These are phyloP conservation scores for Ophiostoma sp. DNA, from an alignment of 2,329 filamentous ascomycete genomes.

Conservation along the genomic window DNA sequence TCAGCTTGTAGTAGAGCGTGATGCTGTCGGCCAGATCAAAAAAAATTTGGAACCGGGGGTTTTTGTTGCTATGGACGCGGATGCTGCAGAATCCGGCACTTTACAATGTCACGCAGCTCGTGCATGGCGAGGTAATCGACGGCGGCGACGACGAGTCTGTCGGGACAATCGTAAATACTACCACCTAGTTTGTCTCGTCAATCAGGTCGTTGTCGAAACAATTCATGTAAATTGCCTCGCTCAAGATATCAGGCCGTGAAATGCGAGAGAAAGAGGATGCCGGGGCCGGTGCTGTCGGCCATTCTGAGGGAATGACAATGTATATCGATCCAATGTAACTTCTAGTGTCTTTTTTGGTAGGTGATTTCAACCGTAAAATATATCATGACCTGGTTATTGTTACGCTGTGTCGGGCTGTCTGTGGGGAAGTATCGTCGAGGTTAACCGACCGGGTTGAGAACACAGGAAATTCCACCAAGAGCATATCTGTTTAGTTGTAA, in stretches of 20 bases:
- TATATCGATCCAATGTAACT: background rate
- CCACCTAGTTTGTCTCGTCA: background rate
- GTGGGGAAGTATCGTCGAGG: background rate
- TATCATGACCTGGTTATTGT: background rate
- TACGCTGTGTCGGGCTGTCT: background rate
- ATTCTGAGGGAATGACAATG: background rate
- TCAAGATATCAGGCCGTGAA: background rate
- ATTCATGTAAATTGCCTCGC: background rate
- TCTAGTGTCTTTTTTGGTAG: background rate
- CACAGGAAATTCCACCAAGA: no score
- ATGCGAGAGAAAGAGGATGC: constrained; percentile 5
- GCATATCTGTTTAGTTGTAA: no score
- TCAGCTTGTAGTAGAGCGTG: background rate
- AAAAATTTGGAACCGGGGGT: background rate
- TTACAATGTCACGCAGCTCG: constrained; percentile 1
- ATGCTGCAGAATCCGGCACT: background rate
- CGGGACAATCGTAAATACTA: no score
- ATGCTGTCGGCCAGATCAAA: background rate
- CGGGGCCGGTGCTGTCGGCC: background rate
- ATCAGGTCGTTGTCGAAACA: background rate
- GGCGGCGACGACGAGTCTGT: background rate
- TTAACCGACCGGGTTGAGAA: background rate
- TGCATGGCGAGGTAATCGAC: background rate
- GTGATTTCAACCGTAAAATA: background rate
- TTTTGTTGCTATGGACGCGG: background rate